These are phyloP conservation scores for Mucor plumbeus DNA, from an alignment of 371 early-diverging fungal species.

Conservation along the genomic window DNA sequence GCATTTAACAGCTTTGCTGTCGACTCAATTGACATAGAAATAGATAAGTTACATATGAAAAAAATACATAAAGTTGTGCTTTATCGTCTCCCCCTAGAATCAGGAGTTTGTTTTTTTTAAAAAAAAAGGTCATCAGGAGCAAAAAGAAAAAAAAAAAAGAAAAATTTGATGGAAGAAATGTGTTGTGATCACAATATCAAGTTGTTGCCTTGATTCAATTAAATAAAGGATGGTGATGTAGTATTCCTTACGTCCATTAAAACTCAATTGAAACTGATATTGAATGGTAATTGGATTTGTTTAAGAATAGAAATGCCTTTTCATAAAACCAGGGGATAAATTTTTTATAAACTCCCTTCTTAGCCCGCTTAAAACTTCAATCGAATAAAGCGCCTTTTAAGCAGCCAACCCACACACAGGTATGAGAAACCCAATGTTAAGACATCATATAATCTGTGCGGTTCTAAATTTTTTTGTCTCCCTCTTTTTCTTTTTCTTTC, in stretches of 20 bases:
- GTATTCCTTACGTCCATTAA: not conserved
- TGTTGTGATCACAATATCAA: too few relatives aligned
- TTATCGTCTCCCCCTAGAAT: too few relatives aligned
- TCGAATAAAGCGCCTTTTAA: constrained; percentile 2
- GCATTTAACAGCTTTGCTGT: too few relatives aligned
- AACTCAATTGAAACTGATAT: constrained; percentile 6
- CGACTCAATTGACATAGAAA: too few relatives aligned
- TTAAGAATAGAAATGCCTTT: constrained; percentile 2
- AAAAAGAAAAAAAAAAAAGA: too few relatives aligned
- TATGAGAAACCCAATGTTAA: not conserved
- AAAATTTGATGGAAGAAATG: too few relatives aligned
- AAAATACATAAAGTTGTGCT: too few relatives aligned
- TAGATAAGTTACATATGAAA: too few relatives aligned
- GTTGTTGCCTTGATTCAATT: not conserved
- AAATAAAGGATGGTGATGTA: not conserved
- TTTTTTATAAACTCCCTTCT: constrained; percentile 10
- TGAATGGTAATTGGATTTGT: constrained; percentile 11
- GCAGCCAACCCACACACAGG: not conserved
- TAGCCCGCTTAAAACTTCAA: constrained; percentile 1
- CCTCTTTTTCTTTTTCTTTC: constrained; percentile 9
- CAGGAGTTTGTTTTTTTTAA: too few relatives aligned
- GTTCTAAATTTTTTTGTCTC: not conserved
- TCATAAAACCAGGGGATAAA: not conserved
- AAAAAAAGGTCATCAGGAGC: too few relatives aligned
- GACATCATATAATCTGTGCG: constrained; percentile 3